Evolutionary conservation across 805 yeast genomes (phyloP), one percentile per base, ranked within the genome.

Genomic region (Sungouiella thailandica): DNA sequence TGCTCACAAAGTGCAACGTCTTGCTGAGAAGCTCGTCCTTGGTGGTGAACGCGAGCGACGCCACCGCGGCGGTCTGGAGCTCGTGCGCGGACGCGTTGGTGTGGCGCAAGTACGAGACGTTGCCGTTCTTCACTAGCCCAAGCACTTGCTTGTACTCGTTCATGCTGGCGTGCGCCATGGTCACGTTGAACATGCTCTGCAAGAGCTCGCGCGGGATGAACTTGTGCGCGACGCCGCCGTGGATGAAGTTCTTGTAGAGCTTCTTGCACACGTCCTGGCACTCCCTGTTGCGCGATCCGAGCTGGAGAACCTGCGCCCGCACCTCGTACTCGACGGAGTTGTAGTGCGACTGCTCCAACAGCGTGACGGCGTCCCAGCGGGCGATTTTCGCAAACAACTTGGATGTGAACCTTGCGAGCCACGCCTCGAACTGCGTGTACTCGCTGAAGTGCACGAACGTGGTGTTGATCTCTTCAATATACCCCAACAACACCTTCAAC

Each of bases 61-160:
- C 63, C 5, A 80, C 55, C 0, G 84, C 81, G 6, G 70, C 63
- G 3, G 75, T 69, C 50, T 78, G 82, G 17, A 80, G 53, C 12
- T 73, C 74, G 9, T 50, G 44, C 2, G 43, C 47, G 4, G 44
- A 29, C 2, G 51, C 50, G 36, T 64, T 54, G 4, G 72, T 51
- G 39, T 70, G 61, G 8, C 57, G 58, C 45, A 61, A 50, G 8
- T 60, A 59, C 4, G 76, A 68, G 2, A 65, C 65, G 28, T 68
- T 62, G 5, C 79, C 64, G 36, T 68, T 67, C 41, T 76, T 76
- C 9, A 70, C 72, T 13, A 80, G 51, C 20, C 74, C 75, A 22
- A 71, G 55, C 5, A 79, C 57, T 44, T 73, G 78, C 53, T 81
- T 81, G 68, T 79, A 81, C 23, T 76, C 78, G 43, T 74, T 72